Evolutionary conservation across 352 stramenopile species (phyloP).

Genomic region (Globisporangium acanthophoron): DNA sequence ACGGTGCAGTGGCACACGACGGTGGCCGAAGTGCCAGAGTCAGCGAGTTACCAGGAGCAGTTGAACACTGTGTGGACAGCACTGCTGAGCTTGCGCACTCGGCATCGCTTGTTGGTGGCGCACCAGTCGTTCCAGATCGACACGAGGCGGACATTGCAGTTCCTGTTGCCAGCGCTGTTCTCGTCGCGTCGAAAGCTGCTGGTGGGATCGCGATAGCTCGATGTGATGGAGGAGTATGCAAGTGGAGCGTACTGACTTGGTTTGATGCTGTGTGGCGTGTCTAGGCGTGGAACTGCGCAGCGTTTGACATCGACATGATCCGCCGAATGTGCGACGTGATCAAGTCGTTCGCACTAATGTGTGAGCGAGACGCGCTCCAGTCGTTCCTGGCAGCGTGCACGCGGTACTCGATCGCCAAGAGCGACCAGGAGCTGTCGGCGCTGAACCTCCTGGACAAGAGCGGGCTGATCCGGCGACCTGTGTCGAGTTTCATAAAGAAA

Average conservation of each 20-base stretch:
- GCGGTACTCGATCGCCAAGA: constrained; percentile 28
- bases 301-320: constrained; percentile 40
- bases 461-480: constrained; percentile 18
- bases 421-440: constrained; percentile 28
- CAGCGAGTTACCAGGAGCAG: constrained; percentile 13
- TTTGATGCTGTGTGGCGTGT: not conserved
- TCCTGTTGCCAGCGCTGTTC: constrained; percentile 59
- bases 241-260: not conserved
- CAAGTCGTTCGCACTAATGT: constrained; percentile 28
- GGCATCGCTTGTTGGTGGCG: constrained; percentile 56
- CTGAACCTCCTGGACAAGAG: constrained; percentile 33
- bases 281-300: constrained; percentile 66
- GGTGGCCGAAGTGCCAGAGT: constrained; percentile 37
- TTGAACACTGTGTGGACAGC: constrained; percentile 37
- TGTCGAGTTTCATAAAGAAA: constrained; percentile 23
- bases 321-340: constrained; percentile 33
- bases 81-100: constrained; percentile 52
- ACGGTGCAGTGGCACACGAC: constrained; percentile 40
- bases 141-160: constrained; percentile 53
- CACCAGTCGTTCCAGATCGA: constrained; percentile 32
- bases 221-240: not conserved
- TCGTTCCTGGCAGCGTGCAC: constrained; percentile 30
- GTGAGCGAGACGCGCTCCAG: constrained; percentile 14
- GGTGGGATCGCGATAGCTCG: constrained; percentile 28
- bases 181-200: constrained; percentile 63